Base-by-base conservation (phyloP, 164 flowering plant species). In the Magnolia changhungtana region DNA sequence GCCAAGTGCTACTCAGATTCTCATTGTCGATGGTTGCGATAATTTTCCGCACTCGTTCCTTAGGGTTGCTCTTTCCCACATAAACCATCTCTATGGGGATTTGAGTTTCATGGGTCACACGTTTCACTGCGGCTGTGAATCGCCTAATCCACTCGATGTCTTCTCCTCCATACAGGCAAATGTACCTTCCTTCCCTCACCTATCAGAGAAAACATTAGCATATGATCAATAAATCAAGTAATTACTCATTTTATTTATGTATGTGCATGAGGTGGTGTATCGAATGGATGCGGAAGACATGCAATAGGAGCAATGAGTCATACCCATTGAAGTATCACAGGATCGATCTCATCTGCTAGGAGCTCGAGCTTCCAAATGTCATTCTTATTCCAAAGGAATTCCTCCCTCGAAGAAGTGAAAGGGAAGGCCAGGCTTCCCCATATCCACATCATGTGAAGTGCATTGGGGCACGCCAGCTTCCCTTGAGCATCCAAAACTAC, bases 141-240 rank as follows among this genome's bases (percentile, higher is more conserved):
- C 63, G 67, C 71, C 75, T 61, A 52, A 87, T 85, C 87, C 86
- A 87, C 0, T 78, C 83, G 4, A 82, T 76, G 77, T 85, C 87
- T 55, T 87, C 87, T 52, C 87, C 87, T 19, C 89, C 89, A 74
- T 83, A 85, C 78, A 87, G 50, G 78, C 87, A 85, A 9, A 87
- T 78, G 79, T 29, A 73, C 61, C 59, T 79, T 13, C 71, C 77
- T 8, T 79, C 84, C 19, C 31, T 72, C 49, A 78, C 74, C 89
- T 86, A 73, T n/a, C 67, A 74, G 10, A 50, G 7, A 49, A 63
- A 64, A 31, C 9, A 19, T 16, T 7, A 19, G 7, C 2, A 59
- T 7, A 2, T 7, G 6, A 61, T 63, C 18, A 11, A 29, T 58
- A 3, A 7, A 63, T 23, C 10, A 63, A 27, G 13, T 45, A 21